A percentile compares a stretch with the other conserved stretches of the same genome.
These are phyloP conservation scores for Pholiota adiposa DNA, from an alignment of 1,284 basidiomycete genomes.

Conservation along the genomic window DNA sequence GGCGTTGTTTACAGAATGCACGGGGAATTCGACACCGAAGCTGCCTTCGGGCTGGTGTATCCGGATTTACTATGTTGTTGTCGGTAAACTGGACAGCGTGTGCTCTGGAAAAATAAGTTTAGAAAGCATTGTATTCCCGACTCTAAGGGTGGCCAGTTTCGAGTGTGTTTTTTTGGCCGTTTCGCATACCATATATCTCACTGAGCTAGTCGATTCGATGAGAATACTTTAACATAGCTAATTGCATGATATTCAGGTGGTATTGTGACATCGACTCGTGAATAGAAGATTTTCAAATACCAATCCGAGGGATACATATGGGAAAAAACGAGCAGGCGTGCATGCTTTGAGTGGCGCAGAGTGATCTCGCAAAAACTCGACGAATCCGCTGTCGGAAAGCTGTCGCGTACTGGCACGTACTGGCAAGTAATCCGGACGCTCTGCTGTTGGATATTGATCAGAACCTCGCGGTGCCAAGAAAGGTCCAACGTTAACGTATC, in stretches of 20 bases:
- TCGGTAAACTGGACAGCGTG: slow-evolving; percentile 1
- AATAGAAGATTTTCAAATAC: not conserved
- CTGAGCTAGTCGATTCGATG: not conserved
- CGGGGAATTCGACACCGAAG: not conserved
- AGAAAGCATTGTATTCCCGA: not conserved
- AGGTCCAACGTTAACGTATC: not conserved
- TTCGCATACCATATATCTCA: not conserved
- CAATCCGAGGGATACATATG: not conserved
- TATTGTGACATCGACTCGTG: not conserved
- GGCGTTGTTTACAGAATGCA: not conserved
- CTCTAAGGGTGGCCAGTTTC: not conserved
- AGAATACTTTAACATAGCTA: not conserved
- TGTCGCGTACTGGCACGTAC: too few relatives aligned
- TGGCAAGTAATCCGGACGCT: not conserved
- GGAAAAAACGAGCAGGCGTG: not conserved
- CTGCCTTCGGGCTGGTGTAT: not conserved
- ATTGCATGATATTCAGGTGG: not conserved
- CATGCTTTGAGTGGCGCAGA: not conserved
- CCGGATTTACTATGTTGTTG: not conserved
- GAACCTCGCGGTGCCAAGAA: not conserved
- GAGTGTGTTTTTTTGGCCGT: not conserved
- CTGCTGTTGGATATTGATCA: not conserved
- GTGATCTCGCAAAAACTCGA: not conserved
- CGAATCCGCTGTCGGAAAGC: not conserved
- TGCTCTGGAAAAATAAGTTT: not conserved